Conservation (phyloP, 1,139 yeast genomes). For the Debaryomyces sp. region DNA sequence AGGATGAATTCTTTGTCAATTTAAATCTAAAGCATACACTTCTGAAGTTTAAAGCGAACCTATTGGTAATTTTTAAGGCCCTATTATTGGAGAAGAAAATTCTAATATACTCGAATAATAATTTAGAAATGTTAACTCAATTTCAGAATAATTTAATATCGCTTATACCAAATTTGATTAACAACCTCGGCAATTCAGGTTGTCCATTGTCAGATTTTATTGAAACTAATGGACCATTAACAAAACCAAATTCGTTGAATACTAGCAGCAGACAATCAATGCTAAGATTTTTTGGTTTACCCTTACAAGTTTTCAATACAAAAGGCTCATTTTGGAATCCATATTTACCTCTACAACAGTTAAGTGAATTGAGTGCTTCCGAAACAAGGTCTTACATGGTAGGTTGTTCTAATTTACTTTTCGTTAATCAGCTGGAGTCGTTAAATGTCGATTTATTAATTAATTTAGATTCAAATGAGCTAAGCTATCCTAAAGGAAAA, state of each 20-base stretch:
- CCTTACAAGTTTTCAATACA: conserved; percentile 78
- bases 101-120: conserved; percentile 69
- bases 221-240: conserved; percentile 49
- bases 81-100: conserved; percentile 73
- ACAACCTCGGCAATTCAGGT: conserved; percentile 75
- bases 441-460: conserved; percentile 51
- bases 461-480: conserved; percentile 39
- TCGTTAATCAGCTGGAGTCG: conserved; percentile 66
- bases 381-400: conserved; percentile 69
- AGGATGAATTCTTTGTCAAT: conserved; percentile 66
- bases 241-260: conserved; percentile 69
- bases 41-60: conserved; percentile 57
- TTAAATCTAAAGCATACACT: conserved; percentile 71
- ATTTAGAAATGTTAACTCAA: conserved; percentile 78
- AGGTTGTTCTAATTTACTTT: conserved; percentile 86
- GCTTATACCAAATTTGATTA: conserved; percentile 74
- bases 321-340: conserved; percentile 91
- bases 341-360: conserved; percentile 87
- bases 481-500: conserved; percentile 50
- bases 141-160: conserved; percentile 74
- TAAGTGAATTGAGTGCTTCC: conserved; percentile 65
- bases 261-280: conserved; percentile 80
- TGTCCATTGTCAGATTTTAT: conserved; percentile 71
- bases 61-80: conserved; percentile 75
- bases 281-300: conserved; percentile 81